Percentiles rank a stretch among this genome's conserved stretches.
phyloP scores from a whole-genome alignment of 2,329 filamentous ascomycete species.

The Alternaria solani region DNA sequence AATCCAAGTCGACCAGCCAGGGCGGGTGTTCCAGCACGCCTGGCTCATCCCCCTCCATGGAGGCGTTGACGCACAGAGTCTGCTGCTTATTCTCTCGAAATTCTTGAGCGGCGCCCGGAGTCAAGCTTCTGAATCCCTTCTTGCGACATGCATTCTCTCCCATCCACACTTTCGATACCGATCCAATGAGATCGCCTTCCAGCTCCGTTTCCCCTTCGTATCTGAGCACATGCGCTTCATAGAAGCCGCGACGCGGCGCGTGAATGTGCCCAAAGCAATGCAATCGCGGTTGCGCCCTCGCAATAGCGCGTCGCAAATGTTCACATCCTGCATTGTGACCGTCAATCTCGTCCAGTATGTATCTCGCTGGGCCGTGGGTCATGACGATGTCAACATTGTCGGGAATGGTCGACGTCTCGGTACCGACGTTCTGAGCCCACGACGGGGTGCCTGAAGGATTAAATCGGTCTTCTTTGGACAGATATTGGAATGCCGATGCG shows the following conservation, averaged over 20 bases:
- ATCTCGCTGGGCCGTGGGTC: constrained; percentile 66
- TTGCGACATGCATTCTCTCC: constrained; percentile 32
- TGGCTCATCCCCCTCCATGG: constrained; percentile 57
- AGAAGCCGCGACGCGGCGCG: constrained; percentile 46
- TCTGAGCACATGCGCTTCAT: constrained; percentile 40
- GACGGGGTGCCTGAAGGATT: constrained; percentile 48
- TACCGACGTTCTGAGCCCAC: constrained; percentile 32
- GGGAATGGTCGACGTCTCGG: constrained; percentile 36
- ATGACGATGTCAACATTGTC: constrained; percentile 63
- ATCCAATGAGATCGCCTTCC: constrained; percentile 12
- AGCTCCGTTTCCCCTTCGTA: constrained; percentile 27
- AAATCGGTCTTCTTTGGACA: constrained; percentile 58
- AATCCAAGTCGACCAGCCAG: constrained; percentile 63
- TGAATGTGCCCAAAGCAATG: constrained; percentile 71
- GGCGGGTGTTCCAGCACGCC: constrained; percentile 60
- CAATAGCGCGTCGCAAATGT: constrained; percentile 60
- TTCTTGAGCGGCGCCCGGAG: constrained; percentile 36
- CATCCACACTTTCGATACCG: constrained; percentile 29
- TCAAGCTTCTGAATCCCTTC: constrained; percentile 34
- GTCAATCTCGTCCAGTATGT: constrained; percentile 57
- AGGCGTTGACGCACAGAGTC: constrained; percentile 65
- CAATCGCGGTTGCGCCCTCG: constrained; percentile 57
- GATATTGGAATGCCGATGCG: constrained; percentile 63
- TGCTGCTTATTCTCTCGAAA: constrained; percentile 54
- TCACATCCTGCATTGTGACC: constrained; percentile 60